phyloP scores from a whole-genome alignment of 495 filamentous ascomycete genomes.

The Xylaria sp. region DNA sequence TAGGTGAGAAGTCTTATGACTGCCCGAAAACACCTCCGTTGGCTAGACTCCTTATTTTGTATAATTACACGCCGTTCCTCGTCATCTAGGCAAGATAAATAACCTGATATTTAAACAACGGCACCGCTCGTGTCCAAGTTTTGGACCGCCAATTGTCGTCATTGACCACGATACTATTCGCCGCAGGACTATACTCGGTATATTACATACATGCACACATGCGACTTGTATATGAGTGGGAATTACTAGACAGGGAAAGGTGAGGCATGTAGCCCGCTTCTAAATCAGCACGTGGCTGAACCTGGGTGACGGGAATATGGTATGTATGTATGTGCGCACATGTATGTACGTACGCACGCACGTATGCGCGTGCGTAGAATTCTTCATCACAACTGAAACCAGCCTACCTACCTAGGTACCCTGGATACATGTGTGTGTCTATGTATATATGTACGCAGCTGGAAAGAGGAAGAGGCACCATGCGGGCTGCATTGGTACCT shows the following conservation, averaged over 20 bases:
- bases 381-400: background rate
- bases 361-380: background rate
- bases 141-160: background rate
- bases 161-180: background rate
- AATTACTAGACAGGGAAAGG: background rate
- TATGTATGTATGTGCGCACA: background rate
- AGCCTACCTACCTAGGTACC: no score
- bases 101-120: background rate
- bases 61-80: background rate
- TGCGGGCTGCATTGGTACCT: slow-evolving; percentile 22
- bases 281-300: slow-evolving; percentile 14
- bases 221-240: background rate
- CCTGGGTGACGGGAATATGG: background rate
- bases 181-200: background rate
- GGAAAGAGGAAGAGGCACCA: background rate
- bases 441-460: no score
- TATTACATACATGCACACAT: background rate
- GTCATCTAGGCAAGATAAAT: background rate
- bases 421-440: no score
- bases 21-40: background rate
- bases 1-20: background rate
- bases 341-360: background rate
- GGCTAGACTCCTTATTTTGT: background rate
- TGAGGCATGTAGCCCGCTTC: background rate
- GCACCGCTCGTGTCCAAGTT: background rate